These are phyloP conservation scores for Mycena indigotica DNA, from an alignment of 768 basidiomycete genomes.

Conservation along the genomic window DNA sequence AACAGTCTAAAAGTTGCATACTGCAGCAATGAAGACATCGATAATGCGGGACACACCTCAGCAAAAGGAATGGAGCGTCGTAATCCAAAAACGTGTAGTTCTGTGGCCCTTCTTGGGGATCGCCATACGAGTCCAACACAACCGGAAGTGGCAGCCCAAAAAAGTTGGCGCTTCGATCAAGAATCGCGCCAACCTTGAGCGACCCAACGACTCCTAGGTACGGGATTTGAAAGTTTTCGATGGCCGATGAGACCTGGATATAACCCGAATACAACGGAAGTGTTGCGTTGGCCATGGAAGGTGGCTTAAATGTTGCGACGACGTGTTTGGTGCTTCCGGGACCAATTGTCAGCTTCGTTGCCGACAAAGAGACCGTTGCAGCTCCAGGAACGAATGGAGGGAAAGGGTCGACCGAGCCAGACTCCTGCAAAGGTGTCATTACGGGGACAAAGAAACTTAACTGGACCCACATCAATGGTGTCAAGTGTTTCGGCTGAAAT, in stretches of 20 bases:
- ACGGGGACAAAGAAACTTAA: background rate
- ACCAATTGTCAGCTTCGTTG: constrained; percentile 35
- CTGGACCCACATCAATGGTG: constrained; percentile 31
- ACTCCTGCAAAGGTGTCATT: constrained; percentile 5
- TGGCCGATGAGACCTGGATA: constrained; percentile 45
- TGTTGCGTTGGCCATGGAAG: constrained; percentile 36
- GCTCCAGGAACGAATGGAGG: constrained; percentile 40
- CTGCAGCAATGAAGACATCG: too few relatives aligned
- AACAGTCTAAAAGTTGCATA: too few relatives aligned
- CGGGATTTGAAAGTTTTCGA: constrained; percentile 43
- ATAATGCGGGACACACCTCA: too few relatives aligned
- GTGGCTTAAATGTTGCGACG: constrained; percentile 41
- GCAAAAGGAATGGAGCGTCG: constrained; percentile 32
- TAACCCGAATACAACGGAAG: constrained; percentile 65
- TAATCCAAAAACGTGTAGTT: constrained; percentile 37
- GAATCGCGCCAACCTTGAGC: constrained; percentile 35
- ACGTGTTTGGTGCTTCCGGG: constrained; percentile 33
- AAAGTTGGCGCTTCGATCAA: constrained; percentile 39
- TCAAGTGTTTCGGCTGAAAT: constrained; percentile 39
- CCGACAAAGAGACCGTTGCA: constrained; percentile 42
- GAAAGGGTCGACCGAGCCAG: constrained; percentile 29
- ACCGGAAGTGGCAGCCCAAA: constrained; percentile 37
- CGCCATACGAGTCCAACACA: constrained; percentile 31
- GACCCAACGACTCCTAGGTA: constrained; percentile 49
- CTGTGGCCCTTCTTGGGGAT: constrained; percentile 29